Conservation (phyloP, 495 filamentous ascomycete species). For the Penicillium riverlandense region DNA sequence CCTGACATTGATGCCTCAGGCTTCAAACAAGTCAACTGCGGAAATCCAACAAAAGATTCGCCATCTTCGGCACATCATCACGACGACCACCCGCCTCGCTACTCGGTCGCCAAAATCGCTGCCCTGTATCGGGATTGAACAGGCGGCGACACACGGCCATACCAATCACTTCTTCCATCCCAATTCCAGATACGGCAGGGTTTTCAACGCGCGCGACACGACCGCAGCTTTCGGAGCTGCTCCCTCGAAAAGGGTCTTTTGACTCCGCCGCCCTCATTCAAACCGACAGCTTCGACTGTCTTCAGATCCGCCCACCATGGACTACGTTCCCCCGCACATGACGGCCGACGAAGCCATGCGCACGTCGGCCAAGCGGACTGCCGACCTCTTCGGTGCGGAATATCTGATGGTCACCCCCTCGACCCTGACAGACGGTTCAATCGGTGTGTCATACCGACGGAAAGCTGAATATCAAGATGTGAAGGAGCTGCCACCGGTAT, state of each 20-base stretch:
- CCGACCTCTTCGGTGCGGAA: slow-evolving; percentile 53
- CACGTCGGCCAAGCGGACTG: slow-evolving; percentile 60
- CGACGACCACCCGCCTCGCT: neutral
- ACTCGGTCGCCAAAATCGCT: neutral
- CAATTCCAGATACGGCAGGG: slow-evolving; percentile 1
- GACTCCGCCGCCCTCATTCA: neutral
- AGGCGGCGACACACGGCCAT: too few species aligned
- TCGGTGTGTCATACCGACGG: slow-evolving; percentile 53
- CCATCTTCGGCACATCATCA: too few species aligned
- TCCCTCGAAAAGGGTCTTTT: slow-evolving; percentile 1
- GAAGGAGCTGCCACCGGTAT: slow-evolving; percentile 69
- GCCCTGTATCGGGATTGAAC: neutral
- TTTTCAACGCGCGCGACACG: slow-evolving; percentile 11
- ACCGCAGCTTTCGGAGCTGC: slow-evolving; percentile 1
- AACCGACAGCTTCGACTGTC: neutral
- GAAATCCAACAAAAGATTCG: too few species aligned
- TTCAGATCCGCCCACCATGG: slow-evolving; percentile 19
- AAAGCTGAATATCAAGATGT: slow-evolving; percentile 78
- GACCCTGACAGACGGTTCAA: slow-evolving; percentile 29
- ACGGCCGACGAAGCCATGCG: slow-evolving; percentile 41
- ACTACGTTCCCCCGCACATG: slow-evolving; percentile 21
- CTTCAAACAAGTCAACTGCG: neutral
- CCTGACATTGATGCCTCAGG: slow-evolving; percentile 16
- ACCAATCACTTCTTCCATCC: too few species aligned
- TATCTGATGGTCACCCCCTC: slow-evolving; percentile 48